These are phyloP conservation scores for Trypethelium eluteriae DNA, from an alignment of 495 filamentous ascomycete species.

Conservation along the genomic window DNA sequence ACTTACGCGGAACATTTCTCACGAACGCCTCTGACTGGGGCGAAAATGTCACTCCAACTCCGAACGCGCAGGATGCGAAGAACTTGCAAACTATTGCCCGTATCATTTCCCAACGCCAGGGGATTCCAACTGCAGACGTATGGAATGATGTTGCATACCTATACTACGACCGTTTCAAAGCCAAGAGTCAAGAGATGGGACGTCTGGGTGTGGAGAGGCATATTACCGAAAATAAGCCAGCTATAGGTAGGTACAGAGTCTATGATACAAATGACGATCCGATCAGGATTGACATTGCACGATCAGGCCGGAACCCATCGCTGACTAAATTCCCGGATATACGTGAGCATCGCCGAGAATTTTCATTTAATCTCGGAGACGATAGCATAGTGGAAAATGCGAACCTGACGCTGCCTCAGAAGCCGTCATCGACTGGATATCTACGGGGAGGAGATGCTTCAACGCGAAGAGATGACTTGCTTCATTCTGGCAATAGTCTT, in stretches of 20 bases:
- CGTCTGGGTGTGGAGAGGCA: background rate
- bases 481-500: background rate
- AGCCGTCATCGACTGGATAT: background rate
- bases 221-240: background rate
- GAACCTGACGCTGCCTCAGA: background rate
- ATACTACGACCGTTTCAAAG: conserved; percentile 6
- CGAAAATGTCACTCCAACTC: background rate
- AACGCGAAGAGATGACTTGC: background rate
- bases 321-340: conserved; percentile 6
- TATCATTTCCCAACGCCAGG: background rate
- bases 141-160: conserved; percentile 5
- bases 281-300: background rate
- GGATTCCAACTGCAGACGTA: background rate
- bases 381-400: conserved; percentile 16
- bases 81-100: background rate
- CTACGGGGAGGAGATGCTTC: conserved; percentile 1
- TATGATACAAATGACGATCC: background rate
- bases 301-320: background rate
- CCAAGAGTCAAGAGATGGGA: background rate
- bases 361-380: conserved; percentile 34
- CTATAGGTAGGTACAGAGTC: background rate
- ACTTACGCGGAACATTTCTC: background rate
- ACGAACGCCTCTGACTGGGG: background rate
- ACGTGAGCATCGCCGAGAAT: conserved; percentile 19
- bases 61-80: background rate